Base-by-base conservation (phyloP, 257 asterid genomes). In the Parsonsia alboflavescens region DNA sequence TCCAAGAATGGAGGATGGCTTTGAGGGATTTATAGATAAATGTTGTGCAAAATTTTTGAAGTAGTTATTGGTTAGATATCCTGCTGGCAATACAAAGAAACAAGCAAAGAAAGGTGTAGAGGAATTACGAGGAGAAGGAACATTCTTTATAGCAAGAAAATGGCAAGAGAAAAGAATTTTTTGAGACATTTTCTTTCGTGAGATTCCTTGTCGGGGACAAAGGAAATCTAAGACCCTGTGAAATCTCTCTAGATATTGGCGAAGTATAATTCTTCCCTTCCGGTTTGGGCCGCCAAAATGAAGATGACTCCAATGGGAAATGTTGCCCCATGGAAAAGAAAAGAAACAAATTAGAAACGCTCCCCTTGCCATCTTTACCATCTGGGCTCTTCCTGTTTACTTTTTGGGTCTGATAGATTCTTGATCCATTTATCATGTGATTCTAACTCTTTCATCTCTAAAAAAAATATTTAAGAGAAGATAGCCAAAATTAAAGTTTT, bases 151-250 rank as follows among this genome's bases (percentile, higher is more conserved):
- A 39, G 71, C 24, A 58, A 72, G 71, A 75, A 78, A 62, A 79
- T 67, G 59, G 79, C 30, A 49, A 75, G 90, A 85, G 96, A 84
- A 90, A 86, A 77, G 92, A 82, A 89, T 79, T 77, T 78, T 22
- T 75, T 68, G 58, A 46, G 26, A 50, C n/a, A 53, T 6, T 15
- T 68, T 70, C 58, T 64, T 56, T 74, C 5, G 36, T 26, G 67
- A 61, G 78, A 73, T 73, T 19, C 54, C 58, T 73, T 53, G 64
- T 77, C 22, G 76, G 68, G 63, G 73, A 68, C 72, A 57, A 72
- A 69, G 75, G 75, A 69, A 67, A 75, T 30, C 12, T 36, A 70
- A 74, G 75, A 68, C 36, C 68, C 49, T 44, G 45, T 44, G 16
- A 9, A 33, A 42, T 63, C 17, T 45, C 68, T 68, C 16, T 71